These are phyloP conservation scores for Penicillium sp. DNA, from an alignment of 2,329 filamentous ascomycete species.

Conservation along the genomic window DNA sequence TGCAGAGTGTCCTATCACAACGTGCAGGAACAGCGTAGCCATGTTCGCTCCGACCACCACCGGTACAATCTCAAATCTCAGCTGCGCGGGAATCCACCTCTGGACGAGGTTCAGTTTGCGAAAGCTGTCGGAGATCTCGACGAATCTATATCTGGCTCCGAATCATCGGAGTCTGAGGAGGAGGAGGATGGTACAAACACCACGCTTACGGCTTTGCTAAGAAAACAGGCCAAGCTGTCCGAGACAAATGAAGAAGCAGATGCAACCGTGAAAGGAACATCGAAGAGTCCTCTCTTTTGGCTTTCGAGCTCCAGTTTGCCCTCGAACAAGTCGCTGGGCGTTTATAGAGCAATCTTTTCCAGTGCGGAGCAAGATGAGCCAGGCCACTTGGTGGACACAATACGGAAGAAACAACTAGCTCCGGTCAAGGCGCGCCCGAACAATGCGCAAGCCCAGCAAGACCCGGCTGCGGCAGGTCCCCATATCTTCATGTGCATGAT, in stretches of 20 bases:
- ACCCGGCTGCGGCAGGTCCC: constrained; percentile 56
- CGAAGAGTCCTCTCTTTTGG: constrained; percentile 77
- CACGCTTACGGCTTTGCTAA: constrained; percentile 70
- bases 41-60: constrained; percentile 86
- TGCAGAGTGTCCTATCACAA: constrained; percentile 68
- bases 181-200: constrained; percentile 47
- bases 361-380: constrained; percentile 63
- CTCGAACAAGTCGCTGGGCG: constrained; percentile 71
- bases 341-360: constrained; percentile 80
- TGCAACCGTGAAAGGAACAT: constrained; percentile 50
- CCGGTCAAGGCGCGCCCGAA: constrained; percentile 49
- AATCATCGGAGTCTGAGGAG: constrained; percentile 66
- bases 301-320: constrained; percentile 72
- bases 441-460: constrained; percentile 32
- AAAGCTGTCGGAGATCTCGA: constrained; percentile 79
- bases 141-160: constrained; percentile 80
- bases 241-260: constrained; percentile 45
- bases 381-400: constrained; percentile 59
- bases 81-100: constrained; percentile 65
- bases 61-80: constrained; percentile 93
- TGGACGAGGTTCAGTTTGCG: constrained; percentile 80
- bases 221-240: constrained; percentile 73
- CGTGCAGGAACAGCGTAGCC: constrained; percentile 75
- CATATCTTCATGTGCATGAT: constrained; percentile 99
- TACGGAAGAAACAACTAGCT: constrained; percentile 72